Conservation (phyloP, 2,329 filamentous ascomycete genomes). For the Scleromitrula shiraiana region DNA sequence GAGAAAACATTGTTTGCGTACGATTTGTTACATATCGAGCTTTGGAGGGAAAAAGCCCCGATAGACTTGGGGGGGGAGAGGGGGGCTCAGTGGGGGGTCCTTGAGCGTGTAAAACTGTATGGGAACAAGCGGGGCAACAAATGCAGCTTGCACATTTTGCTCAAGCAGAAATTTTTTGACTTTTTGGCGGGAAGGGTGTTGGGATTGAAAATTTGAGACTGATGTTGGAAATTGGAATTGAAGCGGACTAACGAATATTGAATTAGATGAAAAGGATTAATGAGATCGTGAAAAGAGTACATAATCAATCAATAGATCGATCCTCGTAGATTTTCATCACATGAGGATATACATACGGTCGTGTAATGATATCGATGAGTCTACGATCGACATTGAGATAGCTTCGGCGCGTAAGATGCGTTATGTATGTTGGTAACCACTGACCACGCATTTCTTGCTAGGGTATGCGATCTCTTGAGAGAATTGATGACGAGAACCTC, state of each 20-base stretch:
- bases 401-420: slow-evolving; percentile 7
- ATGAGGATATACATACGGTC: not conserved
- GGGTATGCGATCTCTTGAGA: slow-evolving; percentile 5
- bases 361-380: not conserved
- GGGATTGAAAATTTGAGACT: not conserved
- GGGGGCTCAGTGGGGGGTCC: not conserved
- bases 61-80: not conserved
- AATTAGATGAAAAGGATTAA: not conserved
- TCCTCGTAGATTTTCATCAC: not conserved
- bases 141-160: not conserved
- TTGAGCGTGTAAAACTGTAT: not conserved
- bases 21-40: slow-evolving; percentile 1
- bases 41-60: not conserved
- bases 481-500: not conserved
- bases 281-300: not conserved
- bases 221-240: not conserved
- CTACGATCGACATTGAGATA: not conserved
- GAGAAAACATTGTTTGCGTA: not conserved
- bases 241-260: not conserved
- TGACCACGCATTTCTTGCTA: not conserved
- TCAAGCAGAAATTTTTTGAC: not conserved
- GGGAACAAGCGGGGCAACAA: slow-evolving; percentile 1
- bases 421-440: not conserved
- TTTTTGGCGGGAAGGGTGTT: no score
- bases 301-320: not conserved